phyloP scores from a whole-genome alignment of 768 basidiomycete species.

The Mycena capillaripes region DNA sequence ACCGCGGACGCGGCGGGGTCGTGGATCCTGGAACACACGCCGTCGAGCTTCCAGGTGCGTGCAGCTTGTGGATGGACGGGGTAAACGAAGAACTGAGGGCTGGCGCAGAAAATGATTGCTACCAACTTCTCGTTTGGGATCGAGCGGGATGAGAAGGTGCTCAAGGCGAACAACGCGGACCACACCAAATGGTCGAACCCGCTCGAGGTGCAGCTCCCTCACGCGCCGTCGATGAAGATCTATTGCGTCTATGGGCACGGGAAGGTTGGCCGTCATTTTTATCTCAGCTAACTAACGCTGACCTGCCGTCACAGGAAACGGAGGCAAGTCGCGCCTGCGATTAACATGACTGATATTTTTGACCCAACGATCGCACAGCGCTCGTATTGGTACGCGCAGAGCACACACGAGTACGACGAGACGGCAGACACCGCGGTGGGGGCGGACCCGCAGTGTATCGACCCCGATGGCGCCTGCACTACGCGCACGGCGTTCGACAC shows the following conservation, averaged over 20 bases:
- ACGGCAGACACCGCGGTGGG: slow-evolving; percentile 55
- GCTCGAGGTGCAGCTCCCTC: slow-evolving; percentile 86
- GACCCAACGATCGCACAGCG: slow-evolving; percentile 58
- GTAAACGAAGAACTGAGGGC: slow-evolving; percentile 4
- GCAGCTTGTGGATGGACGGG: not conserved
- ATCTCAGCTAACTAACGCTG: not conserved
- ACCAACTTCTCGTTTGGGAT: slow-evolving; percentile 93
- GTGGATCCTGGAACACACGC: slow-evolving; percentile 90
- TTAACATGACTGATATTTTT: not conserved
- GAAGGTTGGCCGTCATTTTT: slow-evolving; percentile 56
- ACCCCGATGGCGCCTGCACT: slow-evolving; percentile 58
- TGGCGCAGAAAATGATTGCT: slow-evolving; percentile 78
- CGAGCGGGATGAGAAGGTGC: slow-evolving; percentile 76
- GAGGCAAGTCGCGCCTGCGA: slow-evolving; percentile 65
- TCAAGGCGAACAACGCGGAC: slow-evolving; percentile 75
- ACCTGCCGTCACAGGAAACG: slow-evolving; percentile 64
- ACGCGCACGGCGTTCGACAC: slow-evolving; percentile 65
- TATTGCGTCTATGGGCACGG: slow-evolving; percentile 96
- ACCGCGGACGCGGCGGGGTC: slow-evolving; percentile 79
- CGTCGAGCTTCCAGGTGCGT: slow-evolving; percentile 81
- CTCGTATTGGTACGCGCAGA: slow-evolving; percentile 86
- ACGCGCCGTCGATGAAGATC: slow-evolving; percentile 93
- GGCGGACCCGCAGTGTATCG: slow-evolving; percentile 56
- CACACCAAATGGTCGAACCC: slow-evolving; percentile 95
- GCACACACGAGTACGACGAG: slow-evolving; percentile 76